Percentiles rank a stretch among this genome's conserved stretches.
Conservation (phyloP, 23 red algal genomes). For the Gracilaria caudata region DNA sequence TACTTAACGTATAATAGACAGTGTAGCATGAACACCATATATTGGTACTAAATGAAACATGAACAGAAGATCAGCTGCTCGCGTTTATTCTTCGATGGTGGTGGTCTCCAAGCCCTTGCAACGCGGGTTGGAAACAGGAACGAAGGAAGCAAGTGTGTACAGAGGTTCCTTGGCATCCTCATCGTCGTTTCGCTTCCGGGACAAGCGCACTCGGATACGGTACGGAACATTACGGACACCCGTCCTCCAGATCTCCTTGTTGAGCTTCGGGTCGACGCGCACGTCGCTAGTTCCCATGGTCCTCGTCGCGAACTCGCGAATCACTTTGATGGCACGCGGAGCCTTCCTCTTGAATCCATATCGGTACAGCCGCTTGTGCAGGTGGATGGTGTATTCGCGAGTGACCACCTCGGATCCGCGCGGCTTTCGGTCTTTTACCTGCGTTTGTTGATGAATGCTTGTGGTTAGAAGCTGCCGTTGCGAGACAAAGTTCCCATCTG, state of each 20-base stretch:
- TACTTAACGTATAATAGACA: slow-evolving; percentile 23
- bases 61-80: slow-evolving; percentile 10
- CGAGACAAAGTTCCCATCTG: neutral
- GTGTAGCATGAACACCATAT: neutral
- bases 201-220: slow-evolving; percentile 83
- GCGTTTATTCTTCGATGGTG: slow-evolving; percentile 84
- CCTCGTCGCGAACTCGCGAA: slow-evolving; percentile 87
- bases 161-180: slow-evolving; percentile 93
- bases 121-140: slow-evolving; percentile 74
- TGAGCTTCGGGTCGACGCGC: slow-evolving; percentile 85
- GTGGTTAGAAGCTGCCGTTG: slow-evolving; percentile 17
- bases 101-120: slow-evolving; percentile 88
- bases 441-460: neutral
- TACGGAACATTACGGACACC: slow-evolving; percentile 91
- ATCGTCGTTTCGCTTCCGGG: slow-evolving; percentile 88
- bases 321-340: slow-evolving; percentile 89
- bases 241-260: slow-evolving; percentile 97
- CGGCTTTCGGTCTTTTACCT: slow-evolving; percentile 80
- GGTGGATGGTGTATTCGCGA: slow-evolving; percentile 96
- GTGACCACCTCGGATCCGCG: slow-evolving; percentile 84
- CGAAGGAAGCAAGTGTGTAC: slow-evolving; percentile 85
- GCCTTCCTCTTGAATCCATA: slow-evolving; percentile 93
- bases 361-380: slow-evolving; percentile 85
- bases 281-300: slow-evolving; percentile 96
- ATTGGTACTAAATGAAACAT: slow-evolving; percentile 3